Evolutionary conservation across 306 rosid species (phyloP), one percentile per base, ranked within the genome.

Genomic region (Leucaena leucocephala): DNA sequence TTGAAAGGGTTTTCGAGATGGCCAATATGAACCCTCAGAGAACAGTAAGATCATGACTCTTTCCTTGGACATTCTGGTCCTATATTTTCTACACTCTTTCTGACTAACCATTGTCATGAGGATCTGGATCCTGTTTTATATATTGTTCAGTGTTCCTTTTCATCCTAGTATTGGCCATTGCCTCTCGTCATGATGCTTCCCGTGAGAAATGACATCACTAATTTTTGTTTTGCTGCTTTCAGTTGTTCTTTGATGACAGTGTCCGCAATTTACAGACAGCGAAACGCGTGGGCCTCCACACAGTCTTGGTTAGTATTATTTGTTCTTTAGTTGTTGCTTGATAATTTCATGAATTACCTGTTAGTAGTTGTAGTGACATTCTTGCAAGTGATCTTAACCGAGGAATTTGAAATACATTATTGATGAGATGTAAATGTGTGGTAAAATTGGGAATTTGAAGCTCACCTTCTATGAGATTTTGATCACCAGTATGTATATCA

Each of bases 221-320:
- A 57, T 58, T 58, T 58, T 10, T 22, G 10, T 27, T 27, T 40
- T 48, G 69, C 43, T 11, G 55, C 77, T 48, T 74, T 27, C 87
- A 94, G 98, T 43, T 94, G 83, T 94, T 94, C 86, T 94, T 94
- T 11, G 98, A 92, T 49, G 97, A 94, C 59, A 92, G 91, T 75
- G 1, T 86, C 68, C 95, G 87, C 49, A 94, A 94, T 79, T 39
- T 94, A 68, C 43, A 74, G 80, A 81, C 88, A 4, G 97, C 90
- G 5, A 94, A 89, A 76, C 83, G 67, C 55, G 21, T 85, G 58
- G 92, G 95, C 55, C 89, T 94, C 73, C 89, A 90, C 48, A 94
- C 97, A 1, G 97, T 92, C 33, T 77, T 68, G 88, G 98, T 94
- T 76, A 75, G 90, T 66, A 72, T 11, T 36, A 45, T 49, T 68